These are phyloP conservation scores for Aphanomyces stellatus DNA, from an alignment of 352 stramenopile species.

Conservation along the genomic window DNA sequence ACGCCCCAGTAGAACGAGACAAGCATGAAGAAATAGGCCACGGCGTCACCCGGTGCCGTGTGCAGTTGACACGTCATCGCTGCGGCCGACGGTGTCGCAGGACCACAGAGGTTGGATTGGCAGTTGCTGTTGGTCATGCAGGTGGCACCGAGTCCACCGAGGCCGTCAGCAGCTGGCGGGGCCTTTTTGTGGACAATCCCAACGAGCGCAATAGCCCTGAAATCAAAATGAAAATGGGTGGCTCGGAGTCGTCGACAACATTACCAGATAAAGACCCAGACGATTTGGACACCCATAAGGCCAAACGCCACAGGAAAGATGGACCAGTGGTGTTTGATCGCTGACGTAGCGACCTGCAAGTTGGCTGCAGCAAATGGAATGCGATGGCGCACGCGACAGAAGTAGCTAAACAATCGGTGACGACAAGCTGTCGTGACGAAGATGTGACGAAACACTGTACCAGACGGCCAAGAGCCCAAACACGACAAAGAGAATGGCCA, in stretches of 20 bases:
- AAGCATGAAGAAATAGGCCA: conserved; percentile 29
- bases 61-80: neutral
- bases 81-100: conserved; percentile 27
- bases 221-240: conserved; percentile 34
- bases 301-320: conserved; percentile 55
- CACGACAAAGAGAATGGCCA: too few relatives aligned
- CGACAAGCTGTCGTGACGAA: too few relatives aligned
- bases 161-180: too few relatives aligned
- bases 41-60: neutral
- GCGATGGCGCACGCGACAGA: conserved; percentile 10
- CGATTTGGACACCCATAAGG: conserved; percentile 53
- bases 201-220: too few relatives aligned
- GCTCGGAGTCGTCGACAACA: conserved; percentile 41
- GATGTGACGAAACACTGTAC: too few relatives aligned
- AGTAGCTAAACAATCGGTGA: neutral
- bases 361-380: conserved; percentile 77
- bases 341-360: conserved; percentile 59
- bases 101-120: neutral
- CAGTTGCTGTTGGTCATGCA: neutral
- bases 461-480: too few relatives aligned
- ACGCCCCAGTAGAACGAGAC: conserved; percentile 77
- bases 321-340: conserved; percentile 60
- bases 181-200: too few relatives aligned
- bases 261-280: conserved; percentile 70
- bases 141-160: neutral